phyloP scores from a whole-genome alignment of 805 yeast genomes.

The Candida maris region DNA sequence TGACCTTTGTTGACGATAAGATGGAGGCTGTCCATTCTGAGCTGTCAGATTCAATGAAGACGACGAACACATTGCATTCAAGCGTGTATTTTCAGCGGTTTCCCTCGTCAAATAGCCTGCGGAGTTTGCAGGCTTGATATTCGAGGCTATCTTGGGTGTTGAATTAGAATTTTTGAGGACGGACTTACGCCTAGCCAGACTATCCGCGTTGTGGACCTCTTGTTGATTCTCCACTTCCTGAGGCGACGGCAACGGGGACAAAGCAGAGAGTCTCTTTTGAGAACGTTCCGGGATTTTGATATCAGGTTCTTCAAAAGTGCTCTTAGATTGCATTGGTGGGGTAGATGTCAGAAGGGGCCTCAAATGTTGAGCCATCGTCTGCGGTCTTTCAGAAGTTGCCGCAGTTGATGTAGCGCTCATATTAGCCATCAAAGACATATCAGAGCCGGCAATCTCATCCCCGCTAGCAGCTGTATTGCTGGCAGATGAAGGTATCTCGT shows the following conservation, averaged over 20 bases:
- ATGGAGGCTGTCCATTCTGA: conserved; percentile 10
- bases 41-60: conserved; percentile 32
- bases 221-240: background rate
- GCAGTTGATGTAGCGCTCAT: conserved; percentile 7
- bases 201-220: conserved; percentile 2
- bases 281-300: conserved; percentile 33
- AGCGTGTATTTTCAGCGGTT: conserved; percentile 75
- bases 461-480: conserved; percentile 9
- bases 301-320: conserved; percentile 8
- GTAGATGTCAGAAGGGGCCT: conserved; percentile 36
- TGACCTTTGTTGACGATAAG: conserved; percentile 2
- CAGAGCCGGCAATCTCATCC: conserved; percentile 6
- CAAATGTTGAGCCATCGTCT: conserved; percentile 45
- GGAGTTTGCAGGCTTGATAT: conserved; percentile 43
- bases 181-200: conserved; percentile 35
- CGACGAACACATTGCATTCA: conserved; percentile 57
- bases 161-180: conserved; percentile 41
- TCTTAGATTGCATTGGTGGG: conserved; percentile 15
- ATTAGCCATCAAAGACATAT: conserved; percentile 5
- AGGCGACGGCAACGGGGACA: conserved; percentile 10
- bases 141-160: conserved; percentile 16
- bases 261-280: conserved; percentile 24
- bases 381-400: conserved; percentile 9
- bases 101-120: conserved; percentile 65
- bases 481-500: background rate